These are phyloP conservation scores for Boletales sp. DNA, from an alignment of 768 basidiomycete species.

Conservation along the genomic window DNA sequence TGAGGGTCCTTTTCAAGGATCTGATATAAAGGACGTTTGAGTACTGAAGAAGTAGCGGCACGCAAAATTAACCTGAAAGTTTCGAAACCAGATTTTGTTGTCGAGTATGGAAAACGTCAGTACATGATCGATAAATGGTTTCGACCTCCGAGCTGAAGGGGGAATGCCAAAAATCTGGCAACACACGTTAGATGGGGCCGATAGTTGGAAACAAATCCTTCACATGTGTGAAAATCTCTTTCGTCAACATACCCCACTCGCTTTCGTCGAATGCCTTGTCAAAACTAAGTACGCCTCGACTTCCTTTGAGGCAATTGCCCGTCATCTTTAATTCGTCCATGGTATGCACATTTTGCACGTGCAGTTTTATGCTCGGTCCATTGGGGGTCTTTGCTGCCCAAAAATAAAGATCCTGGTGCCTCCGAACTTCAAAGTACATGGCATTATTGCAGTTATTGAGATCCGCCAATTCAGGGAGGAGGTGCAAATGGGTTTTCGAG, in stretches of 20 bases:
- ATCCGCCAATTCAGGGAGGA: constrained; percentile 95
- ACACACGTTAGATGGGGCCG: background rate
- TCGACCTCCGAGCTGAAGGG: constrained; percentile 81
- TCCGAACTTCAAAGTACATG: constrained; percentile 93
- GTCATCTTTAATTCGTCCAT: constrained; percentile 99
- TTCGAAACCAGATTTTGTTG: constrained; percentile 98
- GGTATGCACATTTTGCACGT: constrained; percentile 97
- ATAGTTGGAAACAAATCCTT: constrained; percentile 25
- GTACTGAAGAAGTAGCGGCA: background rate
- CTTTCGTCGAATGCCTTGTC: constrained; percentile 86
- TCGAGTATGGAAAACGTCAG: constrained; percentile 95
- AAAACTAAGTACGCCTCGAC: constrained; percentile 88
- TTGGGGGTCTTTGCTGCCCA: constrained; percentile 98
- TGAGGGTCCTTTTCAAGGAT: constrained; percentile 93
- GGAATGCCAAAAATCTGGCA: constrained; percentile 92
- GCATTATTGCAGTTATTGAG: constrained; percentile 97
- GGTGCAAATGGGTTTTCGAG: constrained; percentile 88
- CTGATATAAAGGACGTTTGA: constrained; percentile 36
- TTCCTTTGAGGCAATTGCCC: constrained; percentile 96
- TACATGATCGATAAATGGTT: constrained; percentile 98
- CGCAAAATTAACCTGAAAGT: constrained; percentile 75
- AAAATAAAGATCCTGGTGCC: constrained; percentile 93
- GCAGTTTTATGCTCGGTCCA: constrained; percentile 95
- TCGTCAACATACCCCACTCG: constrained; percentile 82
- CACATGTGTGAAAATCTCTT: constrained; percentile 93